Evolutionary conservation across 768 basidiomycete genomes (phyloP).

Genomic region (Lactarius tabidus): DNA sequence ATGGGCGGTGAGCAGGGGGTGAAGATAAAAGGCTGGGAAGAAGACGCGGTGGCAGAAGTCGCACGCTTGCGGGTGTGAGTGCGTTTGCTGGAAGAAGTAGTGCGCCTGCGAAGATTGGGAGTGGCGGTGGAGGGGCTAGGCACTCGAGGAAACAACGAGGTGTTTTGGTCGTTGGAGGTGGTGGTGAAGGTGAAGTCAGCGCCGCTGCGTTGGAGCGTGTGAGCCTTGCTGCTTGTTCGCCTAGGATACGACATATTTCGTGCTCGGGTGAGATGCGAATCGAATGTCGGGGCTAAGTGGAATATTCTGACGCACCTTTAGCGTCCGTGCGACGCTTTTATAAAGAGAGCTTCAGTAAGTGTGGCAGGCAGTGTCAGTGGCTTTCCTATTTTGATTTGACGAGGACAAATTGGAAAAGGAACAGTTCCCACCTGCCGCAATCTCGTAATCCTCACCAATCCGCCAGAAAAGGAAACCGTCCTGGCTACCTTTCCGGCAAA

Average conservation of each 20-base stretch:
- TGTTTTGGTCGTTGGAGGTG: neutral
- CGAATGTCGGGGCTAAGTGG: neutral
- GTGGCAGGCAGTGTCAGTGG: neutral
- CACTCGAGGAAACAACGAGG: neutral
- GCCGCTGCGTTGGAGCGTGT: neutral
- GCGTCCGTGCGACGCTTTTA: neutral
- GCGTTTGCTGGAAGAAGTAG: neutral
- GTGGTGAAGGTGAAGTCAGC: neutral
- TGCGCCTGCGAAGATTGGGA: conserved; percentile 5
- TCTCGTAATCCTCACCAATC: neutral
- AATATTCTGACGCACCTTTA: conserved; percentile 10
- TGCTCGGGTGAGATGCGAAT: conserved; percentile 23
- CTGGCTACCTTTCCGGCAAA: no score
- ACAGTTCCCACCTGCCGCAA: neutral
- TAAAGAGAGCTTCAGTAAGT: neutral
- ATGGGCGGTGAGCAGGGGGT: conserved; percentile 13
- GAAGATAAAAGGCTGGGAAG: conserved; percentile 15
- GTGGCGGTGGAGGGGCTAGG: neutral
- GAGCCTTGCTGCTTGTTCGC: conserved; percentile 13
- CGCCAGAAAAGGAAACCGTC: neutral
- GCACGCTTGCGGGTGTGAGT: conserved; percentile 18
- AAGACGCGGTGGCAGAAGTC: conserved; percentile 9
- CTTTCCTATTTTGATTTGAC: neutral
- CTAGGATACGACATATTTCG: conserved; percentile 13
- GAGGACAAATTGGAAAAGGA: neutral